Conservation (phyloP, 2,329 filamentous ascomycete species). For the Bipolaris zeicola region DNA sequence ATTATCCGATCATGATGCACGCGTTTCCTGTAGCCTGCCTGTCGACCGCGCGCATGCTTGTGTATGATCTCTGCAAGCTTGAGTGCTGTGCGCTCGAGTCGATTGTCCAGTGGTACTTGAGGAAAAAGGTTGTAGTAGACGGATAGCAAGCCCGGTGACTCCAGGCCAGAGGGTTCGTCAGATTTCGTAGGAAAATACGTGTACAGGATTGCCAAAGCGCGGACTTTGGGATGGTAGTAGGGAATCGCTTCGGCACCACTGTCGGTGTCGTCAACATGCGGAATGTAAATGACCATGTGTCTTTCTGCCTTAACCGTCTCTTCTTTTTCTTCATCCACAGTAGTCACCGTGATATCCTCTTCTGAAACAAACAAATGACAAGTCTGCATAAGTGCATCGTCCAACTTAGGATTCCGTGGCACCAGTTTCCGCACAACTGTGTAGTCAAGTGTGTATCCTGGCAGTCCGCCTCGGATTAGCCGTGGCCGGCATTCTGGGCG, state of each 20-base stretch:
- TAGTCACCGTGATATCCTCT: slow-evolving; percentile 6
- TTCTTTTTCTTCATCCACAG: slow-evolving; percentile 31
- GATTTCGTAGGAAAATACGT: slow-evolving; percentile 54
- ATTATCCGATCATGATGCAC: slow-evolving; percentile 84
- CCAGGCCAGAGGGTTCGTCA: slow-evolving; percentile 23
- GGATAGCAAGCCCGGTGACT: slow-evolving; percentile 51
- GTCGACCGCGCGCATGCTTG: slow-evolving; percentile 73
- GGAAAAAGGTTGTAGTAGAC: slow-evolving; percentile 60
- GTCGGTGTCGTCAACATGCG: slow-evolving; percentile 64
- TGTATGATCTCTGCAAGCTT: slow-evolving; percentile 70
- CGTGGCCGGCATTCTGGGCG: slow-evolving; percentile 48
- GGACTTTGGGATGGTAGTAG: slow-evolving; percentile 85
- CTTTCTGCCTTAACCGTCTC: slow-evolving; percentile 42
- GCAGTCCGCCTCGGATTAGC: slow-evolving; percentile 30
- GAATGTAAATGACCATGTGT: slow-evolving; percentile 75
- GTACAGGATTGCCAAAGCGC: slow-evolving; percentile 76
- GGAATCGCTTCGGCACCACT: slow-evolving; percentile 65
- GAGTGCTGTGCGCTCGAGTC: slow-evolving; percentile 69
- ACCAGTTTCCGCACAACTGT: slow-evolving; percentile 78
- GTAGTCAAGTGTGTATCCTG: slow-evolving; percentile 58
- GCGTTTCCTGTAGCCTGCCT: slow-evolving; percentile 75
- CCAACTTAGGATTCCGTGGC: slow-evolving; percentile 78
- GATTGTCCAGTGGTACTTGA: slow-evolving; percentile 49
- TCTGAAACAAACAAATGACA: slow-evolving; percentile 69
- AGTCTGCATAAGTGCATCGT: slow-evolving; percentile 78